Evolutionary conservation across 2,329 filamentous ascomycete species (phyloP), one percentile per base, ranked within the genome.

Genomic region (Macrophomina tecta): DNA sequence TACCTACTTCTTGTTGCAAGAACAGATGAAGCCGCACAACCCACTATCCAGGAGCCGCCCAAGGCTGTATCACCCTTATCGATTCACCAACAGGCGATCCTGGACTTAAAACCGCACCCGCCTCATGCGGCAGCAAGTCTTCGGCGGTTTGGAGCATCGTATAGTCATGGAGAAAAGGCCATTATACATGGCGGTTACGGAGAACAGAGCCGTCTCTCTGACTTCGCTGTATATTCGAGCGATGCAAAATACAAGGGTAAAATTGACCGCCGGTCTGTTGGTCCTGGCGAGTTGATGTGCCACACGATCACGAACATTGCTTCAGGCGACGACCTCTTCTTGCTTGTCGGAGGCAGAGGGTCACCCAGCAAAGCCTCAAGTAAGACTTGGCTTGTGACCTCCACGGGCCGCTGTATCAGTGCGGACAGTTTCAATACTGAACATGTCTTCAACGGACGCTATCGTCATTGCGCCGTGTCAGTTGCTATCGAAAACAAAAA

Each of bases 331-430:
- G 77, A 79, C 28, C 86, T 86, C 16, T 85, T 84, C 68, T 78
- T 97, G 11, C 81, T 97, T 55, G 84, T 87, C 36, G 94, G 94
- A 30, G 94, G 94, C 5, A 86, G 94, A 68, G 84, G 86, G n/a
- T 94, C 92, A 7, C 93, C 94, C 4, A 83, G 88, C 12, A 85
- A 84, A 36, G 88, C 88, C 1, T 81, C 92, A 49, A 82, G 16
- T 14, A 48, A 36, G 9, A 62, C 30, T 11, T 62, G 58, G 58
- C 42, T 62, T n/a, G 23, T 49, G 5, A 49, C 58, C 2, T 62
- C 58, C 23, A 49, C 14, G 6, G 58, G 58, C 9, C 30, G 30
- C 38, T 63, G 18, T 40, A 42, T 34, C 16, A 52, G 42, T 28
- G 36, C 87, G 90, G 69, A 83, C 85, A 63, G 85, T 85, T 61